A percentile compares a stretch with the other conserved stretches of the same genome.
phyloP scores from a whole-genome alignment of 225 moss, liverwort and hornwort genomes.

The Pleurozium schreberi region DNA sequence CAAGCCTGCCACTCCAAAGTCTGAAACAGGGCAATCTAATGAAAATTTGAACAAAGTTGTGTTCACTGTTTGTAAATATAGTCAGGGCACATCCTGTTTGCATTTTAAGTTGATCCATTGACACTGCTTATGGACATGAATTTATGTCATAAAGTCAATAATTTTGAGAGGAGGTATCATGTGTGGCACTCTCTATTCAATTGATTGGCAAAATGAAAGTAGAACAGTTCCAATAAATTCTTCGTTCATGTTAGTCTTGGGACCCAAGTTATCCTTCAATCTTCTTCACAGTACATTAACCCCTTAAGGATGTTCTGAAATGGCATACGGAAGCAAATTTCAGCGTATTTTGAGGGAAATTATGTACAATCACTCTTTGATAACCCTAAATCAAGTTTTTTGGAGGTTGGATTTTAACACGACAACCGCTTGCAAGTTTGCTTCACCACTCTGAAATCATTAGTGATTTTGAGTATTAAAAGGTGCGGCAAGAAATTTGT shows the following conservation, averaged over 20 bases:
- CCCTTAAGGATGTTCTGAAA: no score
- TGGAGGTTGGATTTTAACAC: no score
- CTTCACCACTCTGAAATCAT: no score
- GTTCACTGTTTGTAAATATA: neutral
- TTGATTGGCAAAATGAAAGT: neutral
- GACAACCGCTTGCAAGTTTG: no score
- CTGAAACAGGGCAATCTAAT: neutral
- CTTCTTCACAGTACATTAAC: neutral
- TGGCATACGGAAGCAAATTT: no score
- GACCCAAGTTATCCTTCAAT: neutral
- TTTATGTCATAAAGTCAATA: neutral
- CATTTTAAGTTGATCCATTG: neutral
- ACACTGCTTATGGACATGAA: neutral
- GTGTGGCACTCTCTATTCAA: neutral
- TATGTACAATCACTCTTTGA: no score
- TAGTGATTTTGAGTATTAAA: no score
- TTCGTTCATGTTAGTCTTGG: neutral
- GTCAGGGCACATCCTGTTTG: no score
- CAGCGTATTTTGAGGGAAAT: no score
- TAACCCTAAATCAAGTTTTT: no score
- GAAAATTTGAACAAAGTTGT: neutral
- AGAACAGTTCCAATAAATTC: neutral
- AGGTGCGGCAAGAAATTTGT: no score
- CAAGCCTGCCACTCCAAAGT: neutral
- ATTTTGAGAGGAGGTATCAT: neutral